phyloP scores from a whole-genome alignment of 805 yeast genomes.

The Yarrowia sp. region DNA sequence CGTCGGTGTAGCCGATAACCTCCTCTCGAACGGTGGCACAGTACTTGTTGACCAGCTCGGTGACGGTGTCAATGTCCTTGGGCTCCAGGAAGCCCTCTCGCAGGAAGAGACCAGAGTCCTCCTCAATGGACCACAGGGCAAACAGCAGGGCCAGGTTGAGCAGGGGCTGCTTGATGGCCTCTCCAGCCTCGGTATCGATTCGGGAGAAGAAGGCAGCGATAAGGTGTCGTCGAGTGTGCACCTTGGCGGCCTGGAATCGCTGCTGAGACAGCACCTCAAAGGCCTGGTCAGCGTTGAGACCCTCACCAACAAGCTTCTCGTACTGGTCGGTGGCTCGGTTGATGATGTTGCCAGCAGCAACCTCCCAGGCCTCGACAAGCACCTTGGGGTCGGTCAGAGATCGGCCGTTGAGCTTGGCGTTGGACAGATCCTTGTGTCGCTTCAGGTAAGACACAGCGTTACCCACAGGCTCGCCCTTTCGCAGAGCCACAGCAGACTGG shows the following conservation, averaged over 20 bases:
- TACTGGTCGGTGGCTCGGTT: slow-evolving; percentile 38
- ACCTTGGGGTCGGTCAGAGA: slow-evolving; percentile 34
- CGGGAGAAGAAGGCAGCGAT: slow-evolving; percentile 41
- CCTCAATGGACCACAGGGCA: slow-evolving; percentile 63
- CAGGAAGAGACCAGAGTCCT: slow-evolving; percentile 67
- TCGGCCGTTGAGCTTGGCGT: slow-evolving; percentile 30
- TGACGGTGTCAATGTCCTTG: slow-evolving; percentile 44
- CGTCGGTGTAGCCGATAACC: slow-evolving; percentile 75
- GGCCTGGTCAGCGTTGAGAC: slow-evolving; percentile 36
- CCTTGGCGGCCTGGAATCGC: slow-evolving; percentile 42
- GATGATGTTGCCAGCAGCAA: slow-evolving; percentile 38
- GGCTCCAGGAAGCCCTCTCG: slow-evolving; percentile 57
- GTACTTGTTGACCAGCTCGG: slow-evolving; percentile 45
- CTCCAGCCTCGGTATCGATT: slow-evolving; percentile 37
- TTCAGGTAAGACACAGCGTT: slow-evolving; percentile 47
- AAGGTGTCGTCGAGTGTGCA: slow-evolving; percentile 41
- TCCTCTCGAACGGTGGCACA: slow-evolving; percentile 57
- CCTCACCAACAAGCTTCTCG: slow-evolving; percentile 31
- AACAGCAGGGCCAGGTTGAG: slow-evolving; percentile 57
- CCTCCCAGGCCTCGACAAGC: slow-evolving; percentile 41
- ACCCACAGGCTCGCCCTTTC: slow-evolving; percentile 46
- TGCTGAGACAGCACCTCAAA: slow-evolving; percentile 43
- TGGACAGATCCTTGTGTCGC: slow-evolving; percentile 28
- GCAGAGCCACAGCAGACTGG: slow-evolving; percentile 45
- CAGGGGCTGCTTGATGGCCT: slow-evolving; percentile 49